A percentile compares a stretch with the other conserved stretches of the same genome.
Conservation (phyloP, 208 protist genomes). For the Leishmania aethiopica region DNA sequence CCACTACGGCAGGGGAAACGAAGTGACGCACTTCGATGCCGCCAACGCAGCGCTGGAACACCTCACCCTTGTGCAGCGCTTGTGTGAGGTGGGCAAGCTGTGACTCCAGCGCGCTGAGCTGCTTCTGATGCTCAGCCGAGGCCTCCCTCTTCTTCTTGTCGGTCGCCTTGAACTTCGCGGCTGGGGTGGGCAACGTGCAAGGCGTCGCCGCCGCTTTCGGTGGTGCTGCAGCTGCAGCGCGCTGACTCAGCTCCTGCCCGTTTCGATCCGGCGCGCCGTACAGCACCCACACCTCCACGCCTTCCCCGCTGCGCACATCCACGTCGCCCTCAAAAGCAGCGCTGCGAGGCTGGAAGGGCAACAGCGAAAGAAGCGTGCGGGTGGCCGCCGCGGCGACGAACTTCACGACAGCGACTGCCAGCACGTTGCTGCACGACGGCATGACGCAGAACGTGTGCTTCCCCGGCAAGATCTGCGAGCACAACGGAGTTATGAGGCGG, state of each 20-base stretch:
- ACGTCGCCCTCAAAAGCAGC: conserved; percentile 57
- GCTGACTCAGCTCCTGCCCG: conserved; percentile 58
- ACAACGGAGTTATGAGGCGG: conserved; percentile 71
- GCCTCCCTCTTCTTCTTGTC: conserved; percentile 31
- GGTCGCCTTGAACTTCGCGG: conserved; percentile 8
- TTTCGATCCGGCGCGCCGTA: conserved; percentile 82
- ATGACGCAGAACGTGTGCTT: conserved; percentile 62
- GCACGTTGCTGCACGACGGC: conserved; percentile 84
- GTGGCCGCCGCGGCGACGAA: neutral
- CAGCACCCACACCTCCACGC: conserved; percentile 81
- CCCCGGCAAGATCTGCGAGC: conserved; percentile 49
- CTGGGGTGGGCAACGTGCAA: neutral
- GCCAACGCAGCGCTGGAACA: conserved; percentile 75
- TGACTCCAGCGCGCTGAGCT: conserved; percentile 14
- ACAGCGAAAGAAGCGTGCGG: conserved; percentile 55
- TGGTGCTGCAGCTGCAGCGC: conserved; percentile 10
- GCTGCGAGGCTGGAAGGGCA: conserved; percentile 43
- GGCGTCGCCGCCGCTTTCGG: too few species aligned
- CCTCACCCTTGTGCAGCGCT: conserved; percentile 30
- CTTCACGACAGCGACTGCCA: conserved; percentile 64
- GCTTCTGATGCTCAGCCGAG: conserved; percentile 12
- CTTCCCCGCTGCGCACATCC: conserved; percentile 37
- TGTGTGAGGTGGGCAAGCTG: conserved; percentile 15
- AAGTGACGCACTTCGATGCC: conserved; percentile 69
- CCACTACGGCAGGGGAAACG: conserved; percentile 27